Conservation (phyloP, 768 basidiomycete species). For the Pleurotus ostreatus region DNA sequence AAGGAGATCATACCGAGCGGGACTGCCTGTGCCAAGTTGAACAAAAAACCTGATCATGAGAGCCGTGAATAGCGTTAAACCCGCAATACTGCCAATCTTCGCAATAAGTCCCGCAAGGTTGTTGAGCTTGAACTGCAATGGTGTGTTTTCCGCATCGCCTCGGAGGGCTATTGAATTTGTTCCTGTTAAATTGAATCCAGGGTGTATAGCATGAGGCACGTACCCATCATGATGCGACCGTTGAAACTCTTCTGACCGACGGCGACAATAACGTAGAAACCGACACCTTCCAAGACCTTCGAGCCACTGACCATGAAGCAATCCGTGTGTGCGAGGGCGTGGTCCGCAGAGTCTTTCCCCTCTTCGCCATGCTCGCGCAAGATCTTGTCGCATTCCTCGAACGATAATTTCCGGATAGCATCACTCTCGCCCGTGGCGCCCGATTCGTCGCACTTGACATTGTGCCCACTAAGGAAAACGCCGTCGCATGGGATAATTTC, state of each 20-base stretch:
- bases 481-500: constrained; percentile 97
- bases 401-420: constrained; percentile 84
- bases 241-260: constrained; percentile 94
- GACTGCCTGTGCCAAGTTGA: constrained; percentile 62
- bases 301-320: constrained; percentile 90
- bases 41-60: constrained; percentile 97
- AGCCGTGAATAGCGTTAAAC: constrained; percentile 73
- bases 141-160: constrained; percentile 84
- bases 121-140: constrained; percentile 92
- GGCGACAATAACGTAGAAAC: constrained; percentile 86
- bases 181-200: not conserved
- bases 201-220: constrained; percentile 21
- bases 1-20: constrained; percentile 39
- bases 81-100: constrained; percentile 80
- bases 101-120: constrained; percentile 93
- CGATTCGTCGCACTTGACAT: constrained; percentile 93
- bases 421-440: constrained; percentile 97
- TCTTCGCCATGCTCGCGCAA: constrained; percentile 28
- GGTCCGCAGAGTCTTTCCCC: not conserved
- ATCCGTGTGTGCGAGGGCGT: constrained; percentile 59
- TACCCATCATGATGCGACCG: constrained; percentile 97
- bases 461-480: constrained; percentile 88
- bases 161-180: constrained; percentile 59
- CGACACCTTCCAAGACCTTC: constrained; percentile 94
- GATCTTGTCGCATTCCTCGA: constrained; percentile 53